Evolutionary conservation across 371 early-diverging fungal species (phyloP).

Genomic region (Choanephora cucurbitarum): DNA sequence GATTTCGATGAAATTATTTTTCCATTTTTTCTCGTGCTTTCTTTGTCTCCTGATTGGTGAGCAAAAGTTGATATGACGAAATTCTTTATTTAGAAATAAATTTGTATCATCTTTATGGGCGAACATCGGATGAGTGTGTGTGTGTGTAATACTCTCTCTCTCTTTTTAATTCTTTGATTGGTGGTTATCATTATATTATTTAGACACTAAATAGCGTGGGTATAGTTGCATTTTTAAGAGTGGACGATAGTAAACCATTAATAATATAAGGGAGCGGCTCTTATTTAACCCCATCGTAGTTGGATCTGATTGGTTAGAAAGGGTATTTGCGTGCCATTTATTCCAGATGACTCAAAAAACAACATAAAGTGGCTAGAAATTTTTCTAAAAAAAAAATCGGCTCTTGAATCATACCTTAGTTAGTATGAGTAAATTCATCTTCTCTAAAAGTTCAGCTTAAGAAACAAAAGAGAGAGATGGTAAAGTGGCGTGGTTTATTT

Average conservation of each 20-base stretch:
- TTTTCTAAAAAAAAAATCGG: background rate
- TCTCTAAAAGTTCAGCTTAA: too few species aligned
- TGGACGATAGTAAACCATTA: background rate
- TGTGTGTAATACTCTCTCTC: background rate
- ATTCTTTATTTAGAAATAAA: constrained; percentile 1
- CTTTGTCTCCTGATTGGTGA: constrained; percentile 1
- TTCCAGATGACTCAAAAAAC: background rate
- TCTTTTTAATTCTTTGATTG: background rate
- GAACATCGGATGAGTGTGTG: background rate
- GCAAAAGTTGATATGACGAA: constrained; percentile 2
- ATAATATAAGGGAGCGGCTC: background rate
- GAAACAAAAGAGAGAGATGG: too few species aligned
- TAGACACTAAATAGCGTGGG: too few species aligned
- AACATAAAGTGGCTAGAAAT: background rate
- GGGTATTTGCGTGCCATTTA: background rate
- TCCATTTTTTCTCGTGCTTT: constrained; percentile 10
- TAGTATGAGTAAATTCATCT: too few species aligned
- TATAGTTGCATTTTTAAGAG: background rate
- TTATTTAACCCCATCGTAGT: background rate
- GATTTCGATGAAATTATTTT: background rate
- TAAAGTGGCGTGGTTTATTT: too few species aligned
- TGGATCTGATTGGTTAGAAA: background rate
- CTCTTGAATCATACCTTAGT: too few species aligned
- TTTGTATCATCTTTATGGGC: background rate
- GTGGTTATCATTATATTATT: too few species aligned